These are phyloP conservation scores for Xylaria digitata DNA, from an alignment of 2,329 filamentous ascomycete genomes.

Conservation along the genomic window DNA sequence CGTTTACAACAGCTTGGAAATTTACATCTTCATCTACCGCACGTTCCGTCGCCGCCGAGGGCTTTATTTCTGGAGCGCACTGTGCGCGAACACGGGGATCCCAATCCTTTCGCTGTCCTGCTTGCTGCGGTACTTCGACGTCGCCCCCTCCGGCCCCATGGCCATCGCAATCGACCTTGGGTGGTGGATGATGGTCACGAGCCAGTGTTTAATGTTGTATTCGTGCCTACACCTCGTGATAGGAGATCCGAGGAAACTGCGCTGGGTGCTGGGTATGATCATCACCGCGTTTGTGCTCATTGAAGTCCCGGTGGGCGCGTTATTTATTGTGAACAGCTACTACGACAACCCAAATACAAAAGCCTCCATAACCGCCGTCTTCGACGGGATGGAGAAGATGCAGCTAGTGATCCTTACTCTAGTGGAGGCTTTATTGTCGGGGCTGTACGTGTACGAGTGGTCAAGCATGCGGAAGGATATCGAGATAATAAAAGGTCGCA, in stretches of 20 bases:
- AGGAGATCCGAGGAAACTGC: slow-evolving; percentile 58
- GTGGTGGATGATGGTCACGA: slow-evolving; percentile 65
- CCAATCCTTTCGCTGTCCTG: slow-evolving; percentile 32
- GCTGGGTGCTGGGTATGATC: slow-evolving; percentile 66
- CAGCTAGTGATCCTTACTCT: slow-evolving; percentile 58
- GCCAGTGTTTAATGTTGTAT: slow-evolving; percentile 67
- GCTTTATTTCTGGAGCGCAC: slow-evolving; percentile 57
- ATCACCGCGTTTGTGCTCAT: slow-evolving; percentile 64
- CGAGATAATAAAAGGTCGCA: slow-evolving; percentile 45
- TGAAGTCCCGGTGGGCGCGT: slow-evolving; percentile 63
- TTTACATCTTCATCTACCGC: slow-evolving; percentile 53
- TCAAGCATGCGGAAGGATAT: slow-evolving; percentile 50
- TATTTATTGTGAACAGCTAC: slow-evolving; percentile 51
- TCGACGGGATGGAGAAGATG: slow-evolving; percentile 46
- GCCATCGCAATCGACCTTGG: slow-evolving; percentile 55
- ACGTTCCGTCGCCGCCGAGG: slow-evolving; percentile 54
- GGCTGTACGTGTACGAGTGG: slow-evolving; percentile 65
- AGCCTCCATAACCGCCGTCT: slow-evolving; percentile 23
- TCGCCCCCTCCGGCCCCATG: slow-evolving; percentile 37
- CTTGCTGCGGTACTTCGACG: slow-evolving; percentile 37
- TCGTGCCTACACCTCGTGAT: slow-evolving; percentile 71
- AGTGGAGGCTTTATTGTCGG: slow-evolving; percentile 59
- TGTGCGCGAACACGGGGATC: slow-evolving; percentile 48
- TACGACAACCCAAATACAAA: background rate
- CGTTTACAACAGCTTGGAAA: slow-evolving; percentile 55